These are phyloP conservation scores for Nothopassalora personata DNA, from an alignment of 2,329 filamentous ascomycete species.

Conservation along the genomic window DNA sequence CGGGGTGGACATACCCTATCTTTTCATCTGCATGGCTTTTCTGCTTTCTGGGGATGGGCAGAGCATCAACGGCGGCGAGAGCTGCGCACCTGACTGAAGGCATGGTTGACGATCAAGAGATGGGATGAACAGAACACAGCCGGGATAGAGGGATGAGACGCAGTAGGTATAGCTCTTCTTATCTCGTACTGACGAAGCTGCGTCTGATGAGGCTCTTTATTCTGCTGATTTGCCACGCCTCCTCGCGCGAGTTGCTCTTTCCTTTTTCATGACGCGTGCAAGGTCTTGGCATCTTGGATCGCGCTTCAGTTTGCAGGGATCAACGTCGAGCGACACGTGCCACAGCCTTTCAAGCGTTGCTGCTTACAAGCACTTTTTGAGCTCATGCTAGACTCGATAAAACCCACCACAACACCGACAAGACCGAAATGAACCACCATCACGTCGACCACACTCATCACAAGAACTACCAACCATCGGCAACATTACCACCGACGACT, in stretches of 20 bases:
- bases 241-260: neutral
- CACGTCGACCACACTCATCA: neutral
- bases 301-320: neutral
- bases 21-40: conserved; percentile 6
- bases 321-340: neutral
- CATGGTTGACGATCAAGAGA: neutral
- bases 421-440: neutral
- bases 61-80: conserved; percentile 4
- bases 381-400: neutral
- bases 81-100: conserved; percentile 13
- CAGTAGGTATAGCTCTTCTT: neutral
- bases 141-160: neutral
- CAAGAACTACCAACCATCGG: neutral
- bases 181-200: neutral
- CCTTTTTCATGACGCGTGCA: neutral
- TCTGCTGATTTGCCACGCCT: neutral
- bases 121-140: neutral
- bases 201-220: neutral
- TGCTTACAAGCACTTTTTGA: neutral
- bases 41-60: conserved; percentile 6
- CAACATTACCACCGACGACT: neutral
- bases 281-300: neutral
- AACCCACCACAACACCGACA: neutral
- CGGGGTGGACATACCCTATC: conserved; percentile 12
- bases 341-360: neutral